Conservation (phyloP, 75 land plant genomes). For the Selaginella moellendorffii region DNA sequence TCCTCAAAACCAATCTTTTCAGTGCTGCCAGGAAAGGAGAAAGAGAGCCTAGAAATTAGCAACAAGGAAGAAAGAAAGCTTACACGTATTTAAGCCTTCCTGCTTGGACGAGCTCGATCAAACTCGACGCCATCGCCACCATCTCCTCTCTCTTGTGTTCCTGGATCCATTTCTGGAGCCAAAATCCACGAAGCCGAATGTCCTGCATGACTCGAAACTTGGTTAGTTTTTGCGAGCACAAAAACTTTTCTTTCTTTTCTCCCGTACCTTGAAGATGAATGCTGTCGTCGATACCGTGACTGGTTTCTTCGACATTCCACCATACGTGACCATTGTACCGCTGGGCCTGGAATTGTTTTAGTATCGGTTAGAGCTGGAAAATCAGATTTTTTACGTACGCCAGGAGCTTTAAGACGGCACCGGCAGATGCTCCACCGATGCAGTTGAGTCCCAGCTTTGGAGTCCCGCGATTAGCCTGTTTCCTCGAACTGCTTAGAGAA, state of each 20-base stretch:
- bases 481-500: neutral
- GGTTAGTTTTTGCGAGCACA: neutral
- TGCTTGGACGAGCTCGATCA: constrained; percentile 41
- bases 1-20: constrained; percentile 55
- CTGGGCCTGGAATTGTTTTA: constrained; percentile 39
- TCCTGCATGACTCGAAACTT: constrained; percentile 33
- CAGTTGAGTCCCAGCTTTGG: constrained; percentile 85
- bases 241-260: neutral
- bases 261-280: constrained; percentile 81
- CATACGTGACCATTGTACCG: constrained; percentile 96
- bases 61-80: constrained; percentile 4
- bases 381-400: constrained; percentile 27
- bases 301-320: constrained; percentile 98
- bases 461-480: constrained; percentile 40
- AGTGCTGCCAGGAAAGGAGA: constrained; percentile 36
- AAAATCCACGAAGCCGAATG: constrained; percentile 65
- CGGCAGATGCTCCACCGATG: constrained; percentile 88
- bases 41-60: neutral
- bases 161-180: constrained; percentile 82
- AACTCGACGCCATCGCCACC: constrained; percentile 49
- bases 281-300: constrained; percentile 81
- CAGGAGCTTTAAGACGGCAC: constrained; percentile 73
- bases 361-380: neutral
- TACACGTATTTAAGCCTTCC: constrained; percentile 75
- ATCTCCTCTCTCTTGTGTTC: constrained; percentile 45